phyloP scores from a whole-genome alignment of 305 asterid species.

The Lippia alba region DNA sequence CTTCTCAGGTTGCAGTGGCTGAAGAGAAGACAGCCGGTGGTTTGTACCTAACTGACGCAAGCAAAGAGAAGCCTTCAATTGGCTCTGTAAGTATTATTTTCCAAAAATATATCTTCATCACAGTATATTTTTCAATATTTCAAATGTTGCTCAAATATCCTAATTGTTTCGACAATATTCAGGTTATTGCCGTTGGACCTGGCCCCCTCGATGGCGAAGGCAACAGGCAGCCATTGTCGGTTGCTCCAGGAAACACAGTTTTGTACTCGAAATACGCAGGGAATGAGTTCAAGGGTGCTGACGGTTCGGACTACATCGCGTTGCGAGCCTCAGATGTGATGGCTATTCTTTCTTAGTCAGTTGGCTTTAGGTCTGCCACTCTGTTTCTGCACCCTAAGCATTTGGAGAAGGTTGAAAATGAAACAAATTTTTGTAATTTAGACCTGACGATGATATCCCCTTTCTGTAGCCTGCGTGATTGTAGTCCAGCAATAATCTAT shows the following conservation, averaged over 20 bases:
- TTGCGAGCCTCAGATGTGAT: constrained; percentile 81
- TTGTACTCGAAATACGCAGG: constrained; percentile 84
- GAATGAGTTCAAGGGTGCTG: constrained; percentile 80
- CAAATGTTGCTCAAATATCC: not conserved
- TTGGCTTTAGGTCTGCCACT: not conserved
- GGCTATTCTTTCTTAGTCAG: constrained; percentile 73
- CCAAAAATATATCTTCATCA: not conserved
- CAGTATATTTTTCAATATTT: not conserved
- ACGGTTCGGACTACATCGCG: constrained; percentile 77
- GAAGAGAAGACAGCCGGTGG: constrained; percentile 91
- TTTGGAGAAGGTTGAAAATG: constrained; percentile 6
- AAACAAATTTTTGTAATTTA: not conserved
- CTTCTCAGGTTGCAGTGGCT: constrained; percentile 71
- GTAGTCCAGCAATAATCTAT: not conserved
- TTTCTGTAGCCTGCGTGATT: not conserved
- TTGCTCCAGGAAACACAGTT: constrained; percentile 54
- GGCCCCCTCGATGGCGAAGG: constrained; percentile 89
- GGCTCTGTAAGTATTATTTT: constrained; percentile 62
- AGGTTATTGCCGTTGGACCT: constrained; percentile 84
- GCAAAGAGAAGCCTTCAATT: constrained; percentile 91
- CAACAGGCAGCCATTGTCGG: constrained; percentile 59
- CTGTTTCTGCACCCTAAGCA: not conserved
- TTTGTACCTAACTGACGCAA: constrained; percentile 71
- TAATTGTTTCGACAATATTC: not conserved
- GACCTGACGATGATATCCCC: not conserved